Base-by-base conservation (phyloP, 2,329 filamentous ascomycete species). In the Septoria petroselini region DNA sequence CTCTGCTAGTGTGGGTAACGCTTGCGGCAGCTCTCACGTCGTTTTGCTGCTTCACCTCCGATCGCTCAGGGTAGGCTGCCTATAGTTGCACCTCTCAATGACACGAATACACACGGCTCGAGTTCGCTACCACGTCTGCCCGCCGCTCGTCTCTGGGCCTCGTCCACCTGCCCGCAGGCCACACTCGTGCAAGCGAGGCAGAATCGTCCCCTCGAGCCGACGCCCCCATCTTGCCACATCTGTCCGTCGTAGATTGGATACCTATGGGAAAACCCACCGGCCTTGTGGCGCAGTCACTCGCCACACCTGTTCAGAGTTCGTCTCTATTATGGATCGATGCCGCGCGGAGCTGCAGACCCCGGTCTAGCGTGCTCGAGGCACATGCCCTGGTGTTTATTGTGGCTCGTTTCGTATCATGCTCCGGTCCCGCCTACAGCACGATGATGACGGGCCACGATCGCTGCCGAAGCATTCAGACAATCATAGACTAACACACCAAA, bases 391-490 rank as follows among this genome's bases (percentile, higher is more conserved):
- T 34, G 35, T 21, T 21, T 41, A 41, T 48, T 57, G 54, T 57
- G 54, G 54, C 55, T 56, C 50, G 48, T 51, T 58, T 53, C 56
- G 53, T 54, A 44, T 41, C 41, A 44, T 55, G 52, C 49, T 52
- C 54, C 48, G 54, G 41, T 30, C 39, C 44, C 41, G 48, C 46
- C 31, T 37, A 25, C 33, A 14, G 17, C 25, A 15, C 42, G 11
- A 7, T 46, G 33, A 27, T 27, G 41, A 25, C 37, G 2, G 14
- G 30, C 18, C 21, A 4, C 35, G 17, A n/a, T n/a, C n/a, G n/a
- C n/a, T 21, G 27, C 29, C 29, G 27, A 19, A 12, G 7, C 27
- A 5, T 8, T 25, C 38, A 19, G 15, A 9, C 12, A 9, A 41
- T n/a, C n/a, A n/a, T n/a, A n/a, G n/a, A n/a, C n/a, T n/a, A n/a